Base-by-base conservation (phyloP, 352 stramenopile genomes). In the Globisporangium nodosum region DNA sequence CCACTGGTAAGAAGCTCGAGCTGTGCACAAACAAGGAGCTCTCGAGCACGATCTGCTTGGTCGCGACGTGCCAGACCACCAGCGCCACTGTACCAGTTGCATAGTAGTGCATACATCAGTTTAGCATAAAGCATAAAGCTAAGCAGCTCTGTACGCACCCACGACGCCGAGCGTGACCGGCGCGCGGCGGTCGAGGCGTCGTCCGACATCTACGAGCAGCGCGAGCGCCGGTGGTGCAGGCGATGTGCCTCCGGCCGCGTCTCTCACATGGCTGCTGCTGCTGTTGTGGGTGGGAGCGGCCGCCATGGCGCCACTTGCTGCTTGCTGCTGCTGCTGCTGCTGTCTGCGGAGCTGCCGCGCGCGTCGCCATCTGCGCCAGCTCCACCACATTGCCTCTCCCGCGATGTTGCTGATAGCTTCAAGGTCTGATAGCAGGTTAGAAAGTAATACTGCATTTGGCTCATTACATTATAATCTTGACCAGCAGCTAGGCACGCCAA, bases 261-360 rank as follows among this genome's bases (percentile, higher is more conserved):
- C 16, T 12, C 27, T 33, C 18, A 1, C 9, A 20, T 21, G 16
- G 16, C 39, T 24, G 30, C 18, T 31, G 21, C 11, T 21, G 18
- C 15, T 58, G 16, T 35, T 52, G n/a, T 39, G 49, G 0, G 48
- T 30, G 9, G 40, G 8, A 30, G 35, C 30, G 39, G 48, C 31
- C 49, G 42, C 50, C 20, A 52, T 30, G 12, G 54, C 35, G 50
- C 12, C 37, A 4, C 21, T 49, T 13, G 21, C 45, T 16, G 43
- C 11, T 7, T 45, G 51, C 18, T 16, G 45, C 21, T 37, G 33
- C 33, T 37, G 33, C 7, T 7, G 45, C 21, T 45, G 51, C n/a
- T 59, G 58, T 45, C 58, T 58, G 13, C 50, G 58, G 15, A 64
- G 43, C 51, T 58, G 58, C 20, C 52, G 52, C 51, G 58, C 37